Conservation (phyloP, 352 stramenopile genomes). For the Phytophthora melonis region DNA sequence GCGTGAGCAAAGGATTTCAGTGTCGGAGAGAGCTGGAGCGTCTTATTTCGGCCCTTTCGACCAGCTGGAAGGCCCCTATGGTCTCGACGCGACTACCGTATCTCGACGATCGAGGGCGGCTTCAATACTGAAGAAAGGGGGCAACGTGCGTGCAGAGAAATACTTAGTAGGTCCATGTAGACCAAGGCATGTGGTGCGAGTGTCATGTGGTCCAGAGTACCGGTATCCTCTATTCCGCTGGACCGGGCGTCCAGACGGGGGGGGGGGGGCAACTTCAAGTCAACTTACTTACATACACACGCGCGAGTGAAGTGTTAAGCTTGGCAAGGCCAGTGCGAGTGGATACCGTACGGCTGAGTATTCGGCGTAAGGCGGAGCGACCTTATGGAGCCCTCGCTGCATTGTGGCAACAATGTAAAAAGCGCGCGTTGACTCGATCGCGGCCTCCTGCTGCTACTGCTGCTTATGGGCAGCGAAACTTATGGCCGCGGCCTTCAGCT, state of each 20-base stretch:
- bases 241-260: slow-evolving; percentile 8
- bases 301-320: slow-evolving; percentile 19
- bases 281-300: background rate
- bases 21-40: slow-evolving; percentile 39
- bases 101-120: background rate
- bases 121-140: background rate
- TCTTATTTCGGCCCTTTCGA: slow-evolving; percentile 26
- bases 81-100: slow-evolving; percentile 13
- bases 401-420: slow-evolving; percentile 35
- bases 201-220: slow-evolving; percentile 25
- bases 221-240: slow-evolving; percentile 18
- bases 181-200: slow-evolving; percentile 6
- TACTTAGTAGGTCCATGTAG: background rate
- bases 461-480: slow-evolving; percentile 18
- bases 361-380: slow-evolving; percentile 12
- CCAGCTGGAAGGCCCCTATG: slow-evolving; percentile 31
- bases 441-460: background rate
- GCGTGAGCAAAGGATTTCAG: background rate
- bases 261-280: slow-evolving; percentile 26
- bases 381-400: slow-evolving; percentile 22
- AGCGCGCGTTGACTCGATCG: slow-evolving; percentile 7
- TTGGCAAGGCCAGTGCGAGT: background rate
- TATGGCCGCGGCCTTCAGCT: slow-evolving; percentile 25
- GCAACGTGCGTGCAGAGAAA: slow-evolving; percentile 18
- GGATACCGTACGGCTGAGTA: slow-evolving; percentile 19